Percentiles rank a stretch among this genome's conserved stretches.
Evolutionary conservation across 2,329 filamentous ascomycete species (phyloP).

Genomic region (Lasiodiplodia sp.): DNA sequence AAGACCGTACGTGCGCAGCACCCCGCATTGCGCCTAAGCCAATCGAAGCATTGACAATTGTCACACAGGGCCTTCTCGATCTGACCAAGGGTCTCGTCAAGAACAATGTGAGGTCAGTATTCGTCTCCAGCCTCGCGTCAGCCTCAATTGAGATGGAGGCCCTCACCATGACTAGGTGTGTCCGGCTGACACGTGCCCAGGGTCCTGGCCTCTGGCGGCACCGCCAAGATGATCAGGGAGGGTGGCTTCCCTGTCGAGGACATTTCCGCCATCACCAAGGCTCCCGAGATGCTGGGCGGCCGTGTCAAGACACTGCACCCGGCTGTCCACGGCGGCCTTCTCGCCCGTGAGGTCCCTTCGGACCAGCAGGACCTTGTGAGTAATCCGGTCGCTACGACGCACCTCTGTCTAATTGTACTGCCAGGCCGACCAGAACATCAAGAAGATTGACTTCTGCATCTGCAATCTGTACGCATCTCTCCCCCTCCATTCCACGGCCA

Average conservation of each 20-base stretch:
- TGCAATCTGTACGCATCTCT: constrained; percentile 75
- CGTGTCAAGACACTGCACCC: constrained; percentile 96
- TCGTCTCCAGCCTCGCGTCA: constrained; percentile 11
- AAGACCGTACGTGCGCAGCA: constrained; percentile 69
- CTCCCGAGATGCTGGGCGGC: constrained; percentile 94
- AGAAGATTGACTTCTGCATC: constrained; percentile 59
- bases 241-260: constrained; percentile 97
- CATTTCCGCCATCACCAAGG: constrained; percentile 92
- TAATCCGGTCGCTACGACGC: neutral
- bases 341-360: constrained; percentile 90
- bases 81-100: constrained; percentile 88
- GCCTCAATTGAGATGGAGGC: no score
- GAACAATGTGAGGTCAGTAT: constrained; percentile 74
- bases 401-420: neutral
- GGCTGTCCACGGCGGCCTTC: constrained; percentile 82
- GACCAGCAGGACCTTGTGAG: constrained; percentile 89
- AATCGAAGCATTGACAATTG: constrained; percentile 23
- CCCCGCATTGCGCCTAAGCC: constrained; percentile 13
- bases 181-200: constrained; percentile 32
- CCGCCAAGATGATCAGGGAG: constrained; percentile 94
- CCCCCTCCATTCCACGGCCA: neutral
- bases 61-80: constrained; percentile 71
- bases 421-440: constrained; percentile 53
- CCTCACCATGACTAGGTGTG: neutral
- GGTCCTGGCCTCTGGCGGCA: constrained; percentile 93